Conservation (phyloP, 345 rosid genomes). For the Brassica incana region DNA sequence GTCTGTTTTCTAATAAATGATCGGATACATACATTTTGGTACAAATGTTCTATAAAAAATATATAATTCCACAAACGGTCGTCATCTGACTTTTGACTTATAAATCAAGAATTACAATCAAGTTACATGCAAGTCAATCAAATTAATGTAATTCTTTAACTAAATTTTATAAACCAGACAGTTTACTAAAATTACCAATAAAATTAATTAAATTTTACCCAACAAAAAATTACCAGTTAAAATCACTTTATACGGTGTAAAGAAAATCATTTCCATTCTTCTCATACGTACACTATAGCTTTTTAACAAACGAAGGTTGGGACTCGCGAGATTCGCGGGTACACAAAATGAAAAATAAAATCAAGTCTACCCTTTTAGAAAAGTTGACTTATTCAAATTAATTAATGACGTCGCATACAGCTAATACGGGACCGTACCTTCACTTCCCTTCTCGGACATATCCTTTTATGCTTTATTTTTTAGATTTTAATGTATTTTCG, state of each 20-base stretch:
- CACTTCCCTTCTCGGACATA: slow-evolving; percentile 17
- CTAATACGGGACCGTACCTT: slow-evolving; percentile 32
- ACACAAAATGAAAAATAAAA: background rate
- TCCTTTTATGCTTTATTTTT: background rate
- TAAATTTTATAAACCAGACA: background rate
- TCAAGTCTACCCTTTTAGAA: slow-evolving; percentile 10
- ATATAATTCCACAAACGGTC: background rate
- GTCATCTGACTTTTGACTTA: background rate
- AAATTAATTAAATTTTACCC: too few relatives aligned
- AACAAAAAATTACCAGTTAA: too few relatives aligned
- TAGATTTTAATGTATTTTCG: background rate
- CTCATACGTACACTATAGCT: background rate
- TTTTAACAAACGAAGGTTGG: slow-evolving; percentile 17
- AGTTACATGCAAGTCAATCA: background rate
- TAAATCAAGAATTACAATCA: background rate
- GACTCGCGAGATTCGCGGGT: slow-evolving; percentile 26
- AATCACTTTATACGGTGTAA: too few relatives aligned
- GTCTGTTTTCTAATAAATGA: background rate
- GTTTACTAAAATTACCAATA: background rate
- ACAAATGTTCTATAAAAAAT: background rate
- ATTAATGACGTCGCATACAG: slow-evolving; percentile 24
- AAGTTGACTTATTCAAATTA: slow-evolving; percentile 21
- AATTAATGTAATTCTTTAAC: background rate
- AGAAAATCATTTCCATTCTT: too few relatives aligned
- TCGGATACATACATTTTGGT: background rate